These are phyloP conservation scores for Lonicera japonica DNA, from an alignment of 129 eudicot species.

Conservation along the genomic window DNA sequence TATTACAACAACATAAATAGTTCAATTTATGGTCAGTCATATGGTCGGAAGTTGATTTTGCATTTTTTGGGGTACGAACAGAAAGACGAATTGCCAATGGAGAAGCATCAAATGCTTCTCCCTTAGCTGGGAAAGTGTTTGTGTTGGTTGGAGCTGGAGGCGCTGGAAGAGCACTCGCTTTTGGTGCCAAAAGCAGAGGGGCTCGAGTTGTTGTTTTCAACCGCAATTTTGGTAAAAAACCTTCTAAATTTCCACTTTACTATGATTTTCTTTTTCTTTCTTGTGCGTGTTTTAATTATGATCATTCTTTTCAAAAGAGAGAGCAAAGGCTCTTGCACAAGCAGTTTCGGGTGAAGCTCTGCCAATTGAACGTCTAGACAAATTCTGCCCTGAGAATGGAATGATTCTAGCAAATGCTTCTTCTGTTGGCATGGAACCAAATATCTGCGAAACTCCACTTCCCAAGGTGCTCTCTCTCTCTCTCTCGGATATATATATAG, in stretches of 20 bases:
- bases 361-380: conserved; percentile 41
- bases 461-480: conserved; percentile 45
- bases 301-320: conserved; percentile 25
- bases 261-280: too few species aligned
- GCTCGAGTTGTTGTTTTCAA: conserved; percentile 71
- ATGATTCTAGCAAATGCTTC: conserved; percentile 86
- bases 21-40: not conserved
- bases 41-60: not conserved
- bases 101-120: conserved; percentile 41
- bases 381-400: conserved; percentile 56
- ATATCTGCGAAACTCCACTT: conserved; percentile 56
- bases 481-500: too few species aligned
- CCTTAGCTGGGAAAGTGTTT: conserved; percentile 58
- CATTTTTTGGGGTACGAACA: conserved; percentile 17
- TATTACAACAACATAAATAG: too few species aligned
- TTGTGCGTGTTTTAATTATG: conserved; percentile 12
- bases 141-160: conserved; percentile 96
- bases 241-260: not conserved
- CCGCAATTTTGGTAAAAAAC: conserved; percentile 59
- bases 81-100: conserved; percentile 42
- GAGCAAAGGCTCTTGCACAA: conserved; percentile 72
- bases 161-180: conserved; percentile 83
- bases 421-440: conserved; percentile 79
- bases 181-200: conserved; percentile 81
- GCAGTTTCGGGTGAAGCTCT: conserved; percentile 79